phyloP scores from a whole-genome alignment of 2,329 filamentous ascomycete genomes.

The Neoascochyta sp. region DNA sequence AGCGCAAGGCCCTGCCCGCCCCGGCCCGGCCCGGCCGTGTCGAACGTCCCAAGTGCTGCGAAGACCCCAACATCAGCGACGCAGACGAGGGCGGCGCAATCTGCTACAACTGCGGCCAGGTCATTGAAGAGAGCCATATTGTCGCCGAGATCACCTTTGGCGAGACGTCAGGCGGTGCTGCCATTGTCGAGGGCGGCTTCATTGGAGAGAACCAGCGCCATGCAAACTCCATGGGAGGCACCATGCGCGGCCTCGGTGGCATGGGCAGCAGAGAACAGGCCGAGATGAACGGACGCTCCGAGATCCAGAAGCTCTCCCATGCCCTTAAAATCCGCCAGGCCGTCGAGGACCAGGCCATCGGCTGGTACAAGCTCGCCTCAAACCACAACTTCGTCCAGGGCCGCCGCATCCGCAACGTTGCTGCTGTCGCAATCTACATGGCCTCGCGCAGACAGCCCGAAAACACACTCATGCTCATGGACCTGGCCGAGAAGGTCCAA shows the following conservation, averaged over 20 bases:
- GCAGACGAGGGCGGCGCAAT: conserved; percentile 15
- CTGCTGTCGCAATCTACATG: conserved; percentile 86
- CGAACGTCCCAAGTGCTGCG: conserved; percentile 26
- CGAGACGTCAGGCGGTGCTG: conserved; percentile 79
- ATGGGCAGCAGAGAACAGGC: conserved; percentile 59
- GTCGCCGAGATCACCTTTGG: conserved; percentile 90
- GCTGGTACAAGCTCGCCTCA: conserved; percentile 48
- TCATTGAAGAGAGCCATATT: conserved; percentile 82
- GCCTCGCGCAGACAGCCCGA: conserved; percentile 75
- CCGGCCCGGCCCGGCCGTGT: conserved; percentile 14
- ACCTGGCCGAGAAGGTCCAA: conserved; percentile 79
- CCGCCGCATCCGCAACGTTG: conserved; percentile 77
- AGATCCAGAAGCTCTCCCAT: conserved; percentile 39
- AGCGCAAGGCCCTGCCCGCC: conserved; percentile 17
- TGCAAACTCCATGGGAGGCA: conserved; percentile 57
- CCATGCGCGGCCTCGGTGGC: conserved; percentile 46
- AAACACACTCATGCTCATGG: conserved; percentile 89
- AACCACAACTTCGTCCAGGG: conserved; percentile 62
- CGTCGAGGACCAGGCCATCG: conserved; percentile 39
- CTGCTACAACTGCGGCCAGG: conserved; percentile 79
- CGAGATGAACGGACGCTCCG: conserved; percentile 53
- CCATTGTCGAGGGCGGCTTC: conserved; percentile 85
- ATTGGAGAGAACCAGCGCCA: conserved; percentile 82
- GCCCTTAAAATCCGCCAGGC: conserved; percentile 38
- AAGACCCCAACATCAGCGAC: conserved; percentile 21